Conservation (phyloP, 139 green algal genomes). For the Coccomyxa sp. region DNA sequence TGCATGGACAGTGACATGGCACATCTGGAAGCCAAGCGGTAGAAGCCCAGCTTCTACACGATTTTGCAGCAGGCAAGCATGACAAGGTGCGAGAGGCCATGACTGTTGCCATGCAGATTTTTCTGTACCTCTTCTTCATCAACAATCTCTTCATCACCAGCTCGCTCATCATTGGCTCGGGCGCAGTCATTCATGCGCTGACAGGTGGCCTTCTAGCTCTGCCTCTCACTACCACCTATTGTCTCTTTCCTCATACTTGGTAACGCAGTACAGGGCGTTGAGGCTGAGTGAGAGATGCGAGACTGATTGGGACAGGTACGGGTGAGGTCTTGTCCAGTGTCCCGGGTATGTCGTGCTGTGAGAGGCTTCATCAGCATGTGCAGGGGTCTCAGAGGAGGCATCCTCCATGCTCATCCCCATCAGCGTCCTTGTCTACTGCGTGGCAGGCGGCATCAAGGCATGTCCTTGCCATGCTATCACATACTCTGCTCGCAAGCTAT, state of each 20-base stretch:
- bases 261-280: too few relatives aligned
- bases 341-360: too few relatives aligned
- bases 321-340: too few relatives aligned
- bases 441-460: conserved; percentile 66
- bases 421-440: conserved; percentile 74
- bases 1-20: neutral
- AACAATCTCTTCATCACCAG: conserved; percentile 81
- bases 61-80: conserved; percentile 18
- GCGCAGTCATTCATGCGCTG: conserved; percentile 79
- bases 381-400: neutral
- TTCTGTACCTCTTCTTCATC: conserved; percentile 61
- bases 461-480: too few relatives aligned
- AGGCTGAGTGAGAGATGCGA: too few relatives aligned
- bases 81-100: too few relatives aligned
- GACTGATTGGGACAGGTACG: too few relatives aligned
- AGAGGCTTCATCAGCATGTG: neutral
- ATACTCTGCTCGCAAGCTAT: too few relatives aligned
- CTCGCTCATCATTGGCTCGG: conserved; percentile 77
- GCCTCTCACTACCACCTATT: conserved; percentile 53
- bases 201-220: conserved; percentile 38
- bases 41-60: neutral
- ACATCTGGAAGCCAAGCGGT: conserved; percentile 61
- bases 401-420: conserved; percentile 60
- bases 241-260: conserved; percentile 1
- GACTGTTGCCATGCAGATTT: neutral